Base-by-base conservation (phyloP, 1,139 yeast species). In the Zygosaccharomyces pseudobailii region DNA sequence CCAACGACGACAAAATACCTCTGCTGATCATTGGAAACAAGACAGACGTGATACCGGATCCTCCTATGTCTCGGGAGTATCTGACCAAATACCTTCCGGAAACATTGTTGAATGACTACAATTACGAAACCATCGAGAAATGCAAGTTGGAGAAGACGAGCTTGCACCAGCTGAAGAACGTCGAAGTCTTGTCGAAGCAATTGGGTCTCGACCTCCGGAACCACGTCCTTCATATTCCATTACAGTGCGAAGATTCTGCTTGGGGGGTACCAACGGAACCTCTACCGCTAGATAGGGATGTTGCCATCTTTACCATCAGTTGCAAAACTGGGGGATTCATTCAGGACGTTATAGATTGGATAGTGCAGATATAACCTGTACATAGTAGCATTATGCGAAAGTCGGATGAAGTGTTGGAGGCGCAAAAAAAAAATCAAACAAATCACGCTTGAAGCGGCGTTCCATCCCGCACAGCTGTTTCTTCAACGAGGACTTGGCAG, bases 21-120 rank as follows among this genome's bases (percentile, higher is more conserved):
- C 43, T 56, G 42, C 35, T 56, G 25, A 50, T 56, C 9, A 30
- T 55, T 25, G 59, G 59, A 5, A 56, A 56, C 44, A 56, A 56
- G 45, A 50, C 46, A 23, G 59, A 55, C 40, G 50, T 55, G 5
- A 28, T 54, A n/a, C 43, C 39, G 17, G 55, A 53, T 9, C 46
- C 17, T 13, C 17, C 51, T 6, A 37, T 21, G 25, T 30, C 30
- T 17, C 35, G 27, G 13, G 28, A 17, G 22, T 35, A 37, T 24
- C 40, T 28, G 9, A 40, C 44, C 5, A 44, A 42, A 24, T 40
- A 44, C 27, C 33, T 32, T 30, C 51, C 37, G 37, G 49, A 53
- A 17, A 51, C 57, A 3, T 30, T 54, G 13, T 45, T 56, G 22
- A 43, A 47, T 33, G 49, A 53, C 36, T 56, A 56, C 44, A 52